Percentiles rank a stretch among this genome's conserved stretches.
Conservation (phyloP, 2,329 filamentous ascomycete genomes). For the Cercospora zeae-maydis region DNA sequence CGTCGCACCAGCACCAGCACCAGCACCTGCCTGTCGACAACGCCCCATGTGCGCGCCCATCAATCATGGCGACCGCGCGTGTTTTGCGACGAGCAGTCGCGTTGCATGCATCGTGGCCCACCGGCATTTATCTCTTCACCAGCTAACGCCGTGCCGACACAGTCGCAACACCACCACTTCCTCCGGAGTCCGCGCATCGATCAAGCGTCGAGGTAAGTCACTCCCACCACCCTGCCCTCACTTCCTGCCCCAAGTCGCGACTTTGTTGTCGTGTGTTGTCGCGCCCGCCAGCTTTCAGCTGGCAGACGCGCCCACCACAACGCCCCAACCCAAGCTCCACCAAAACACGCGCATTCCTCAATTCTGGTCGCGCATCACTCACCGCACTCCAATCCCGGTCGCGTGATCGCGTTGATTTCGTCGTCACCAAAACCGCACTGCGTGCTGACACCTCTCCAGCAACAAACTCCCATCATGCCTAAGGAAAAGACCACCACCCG, state of each 20-base stretch:
- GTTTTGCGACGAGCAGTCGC: conserved; percentile 5
- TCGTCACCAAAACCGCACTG: conserved; percentile 1
- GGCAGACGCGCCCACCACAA: conserved; percentile 8
- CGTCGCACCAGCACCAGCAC: conserved; percentile 8
- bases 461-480: conserved; percentile 54
- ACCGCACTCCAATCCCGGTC: conserved; percentile 10
- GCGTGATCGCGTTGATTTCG: conserved; percentile 7
- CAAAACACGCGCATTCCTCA: conserved; percentile 12
- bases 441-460: conserved; percentile 14
- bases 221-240: conserved; percentile 8
- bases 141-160: conserved; percentile 5
- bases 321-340: conserved; percentile 5
- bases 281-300: conserved; percentile 24
- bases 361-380: conserved; percentile 9
- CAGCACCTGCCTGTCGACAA: no score
- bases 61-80: conserved; percentile 4
- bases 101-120: conserved; percentile 11
- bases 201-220: conserved; percentile 20
- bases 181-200: conserved; percentile 10
- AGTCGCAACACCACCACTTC: conserved; percentile 8
- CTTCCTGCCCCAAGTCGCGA: conserved; percentile 14
- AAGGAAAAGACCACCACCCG: conserved; percentile 63
- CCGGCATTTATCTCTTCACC: conserved; percentile 13
- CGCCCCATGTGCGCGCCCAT: no score
- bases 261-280: conserved; percentile 23